Percentiles rank a stretch among this genome's conserved stretches.
phyloP scores from a whole-genome alignment of 305 asterid genomes.

The Rubia occidens region DNA sequence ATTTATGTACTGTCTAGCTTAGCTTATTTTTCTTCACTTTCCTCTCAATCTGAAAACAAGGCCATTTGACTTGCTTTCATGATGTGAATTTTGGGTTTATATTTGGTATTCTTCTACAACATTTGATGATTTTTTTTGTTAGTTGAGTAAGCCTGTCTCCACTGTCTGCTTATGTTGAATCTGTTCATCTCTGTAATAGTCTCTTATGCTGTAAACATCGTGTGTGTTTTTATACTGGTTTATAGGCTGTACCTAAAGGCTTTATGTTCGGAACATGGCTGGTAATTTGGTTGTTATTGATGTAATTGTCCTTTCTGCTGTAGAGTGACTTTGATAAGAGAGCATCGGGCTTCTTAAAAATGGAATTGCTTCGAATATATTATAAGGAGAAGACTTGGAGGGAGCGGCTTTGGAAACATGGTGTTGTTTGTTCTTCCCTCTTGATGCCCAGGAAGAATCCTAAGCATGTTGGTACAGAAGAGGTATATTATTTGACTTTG shows the following conservation, averaged over 20 bases:
- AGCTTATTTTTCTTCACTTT: neutral
- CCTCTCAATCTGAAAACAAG: neutral
- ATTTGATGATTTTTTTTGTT: neutral
- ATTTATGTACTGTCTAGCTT: neutral
- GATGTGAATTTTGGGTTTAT: neutral
- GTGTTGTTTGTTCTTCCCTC: constrained; percentile 55
- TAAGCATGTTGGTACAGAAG: constrained; percentile 71
- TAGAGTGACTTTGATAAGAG: constrained; percentile 61
- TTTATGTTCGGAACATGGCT: neutral
- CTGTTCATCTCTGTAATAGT: neutral
- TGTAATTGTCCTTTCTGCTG: constrained; percentile 20
- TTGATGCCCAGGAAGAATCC: constrained; percentile 63
- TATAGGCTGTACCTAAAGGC: neutral
- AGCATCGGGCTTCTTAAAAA: constrained; percentile 47
- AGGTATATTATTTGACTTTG: constrained; percentile 43
- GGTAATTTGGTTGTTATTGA: constrained; percentile 16
- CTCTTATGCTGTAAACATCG: neutral
- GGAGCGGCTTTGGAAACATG: constrained; percentile 77
- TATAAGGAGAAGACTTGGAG: constrained; percentile 67
- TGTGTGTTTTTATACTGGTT: neutral
- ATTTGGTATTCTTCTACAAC: neutral
- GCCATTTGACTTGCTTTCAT: neutral
- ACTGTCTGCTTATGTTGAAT: neutral
- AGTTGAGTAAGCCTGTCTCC: neutral
- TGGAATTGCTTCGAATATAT: constrained; percentile 62